These are phyloP conservation scores for Syzygium oleosum DNA, from an alignment of 345 rosid genomes.

Conservation along the genomic window DNA sequence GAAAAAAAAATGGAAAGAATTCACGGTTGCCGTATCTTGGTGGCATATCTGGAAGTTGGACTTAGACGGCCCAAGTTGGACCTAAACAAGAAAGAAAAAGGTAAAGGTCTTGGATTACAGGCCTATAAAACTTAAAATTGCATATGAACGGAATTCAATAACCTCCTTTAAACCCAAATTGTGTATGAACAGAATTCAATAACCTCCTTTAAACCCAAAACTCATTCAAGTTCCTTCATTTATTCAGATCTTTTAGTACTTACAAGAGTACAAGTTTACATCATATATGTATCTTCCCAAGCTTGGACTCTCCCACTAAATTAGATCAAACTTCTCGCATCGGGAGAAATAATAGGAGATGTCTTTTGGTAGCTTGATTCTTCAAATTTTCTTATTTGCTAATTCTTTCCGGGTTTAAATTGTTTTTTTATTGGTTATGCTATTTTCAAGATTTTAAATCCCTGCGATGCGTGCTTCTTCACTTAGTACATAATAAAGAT, in stretches of 20 bases:
- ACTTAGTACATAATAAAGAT: neutral
- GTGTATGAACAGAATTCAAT: neutral
- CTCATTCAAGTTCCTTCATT: neutral
- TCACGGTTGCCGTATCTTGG: neutral
- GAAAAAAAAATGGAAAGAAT: neutral
- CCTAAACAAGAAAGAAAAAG: neutral
- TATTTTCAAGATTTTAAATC: too few species aligned
- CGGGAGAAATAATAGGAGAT: neutral
- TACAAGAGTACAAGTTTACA: neutral
- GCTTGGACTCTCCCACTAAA: too few species aligned
- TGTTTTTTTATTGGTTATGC: neutral
- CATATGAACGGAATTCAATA: too few species aligned
- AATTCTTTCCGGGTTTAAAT: too few species aligned
- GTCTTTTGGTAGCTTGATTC: neutral
- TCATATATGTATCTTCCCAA: neutral
- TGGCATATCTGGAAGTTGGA: neutral
- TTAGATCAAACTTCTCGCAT: neutral
- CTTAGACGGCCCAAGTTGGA: neutral
- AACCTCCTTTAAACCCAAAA: neutral
- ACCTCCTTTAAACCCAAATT: neutral
- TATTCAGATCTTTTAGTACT: too few species aligned
- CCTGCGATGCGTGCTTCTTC: rapidly evolving
- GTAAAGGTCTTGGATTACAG: neutral
- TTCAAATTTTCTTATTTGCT: neutral
- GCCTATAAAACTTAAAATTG: too few species aligned